Conservation (phyloP, 345 rosid genomes). For the Conringia planisiliqua region DNA sequence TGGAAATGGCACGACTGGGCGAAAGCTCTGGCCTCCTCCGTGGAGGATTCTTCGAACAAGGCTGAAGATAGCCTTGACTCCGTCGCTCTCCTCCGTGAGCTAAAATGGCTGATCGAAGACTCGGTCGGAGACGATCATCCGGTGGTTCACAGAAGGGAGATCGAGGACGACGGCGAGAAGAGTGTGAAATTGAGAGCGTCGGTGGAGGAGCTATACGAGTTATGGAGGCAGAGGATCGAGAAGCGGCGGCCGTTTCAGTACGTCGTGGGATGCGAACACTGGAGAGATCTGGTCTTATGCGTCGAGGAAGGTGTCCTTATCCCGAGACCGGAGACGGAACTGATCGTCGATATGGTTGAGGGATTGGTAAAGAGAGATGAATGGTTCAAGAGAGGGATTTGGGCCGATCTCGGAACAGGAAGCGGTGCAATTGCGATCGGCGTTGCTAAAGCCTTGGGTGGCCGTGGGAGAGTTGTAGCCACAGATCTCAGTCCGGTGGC, state of each 20-base stretch:
- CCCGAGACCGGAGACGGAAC: slow-evolving; percentile 91
- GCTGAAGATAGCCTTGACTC: slow-evolving; percentile 66
- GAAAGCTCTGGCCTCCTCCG: slow-evolving; percentile 49
- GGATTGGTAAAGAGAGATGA: slow-evolving; percentile 35
- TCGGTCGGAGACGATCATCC: slow-evolving; percentile 42
- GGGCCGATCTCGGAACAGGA: slow-evolving; percentile 95
- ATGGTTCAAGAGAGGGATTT: slow-evolving; percentile 44
- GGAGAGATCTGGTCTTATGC: slow-evolving; percentile 82
- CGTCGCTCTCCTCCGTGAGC: slow-evolving; percentile 57
- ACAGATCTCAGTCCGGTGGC: slow-evolving; percentile 76
- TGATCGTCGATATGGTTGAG: slow-evolving; percentile 63
- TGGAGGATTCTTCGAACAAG: slow-evolving; percentile 47
- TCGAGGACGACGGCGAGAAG: background rate
- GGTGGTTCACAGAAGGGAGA: slow-evolving; percentile 18
- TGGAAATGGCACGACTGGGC: slow-evolving; percentile 83
- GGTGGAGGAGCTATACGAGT: slow-evolving; percentile 54
- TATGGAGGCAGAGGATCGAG: slow-evolving; percentile 83
- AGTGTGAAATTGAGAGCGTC: slow-evolving; percentile 39
- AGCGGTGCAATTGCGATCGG: slow-evolving; percentile 89
- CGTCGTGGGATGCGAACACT: slow-evolving; percentile 87
- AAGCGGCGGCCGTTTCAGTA: slow-evolving; percentile 87
- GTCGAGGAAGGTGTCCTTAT: slow-evolving; percentile 91
- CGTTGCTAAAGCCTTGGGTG: slow-evolving; percentile 45
- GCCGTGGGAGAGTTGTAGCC: slow-evolving; percentile 57
- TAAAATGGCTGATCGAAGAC: slow-evolving; percentile 81